A percentile compares a stretch with the other conserved stretches of the same genome.
These are phyloP conservation scores for Coemansia sp. DNA, from an alignment of 192 early-diverging fungal species.

Conservation along the genomic window DNA sequence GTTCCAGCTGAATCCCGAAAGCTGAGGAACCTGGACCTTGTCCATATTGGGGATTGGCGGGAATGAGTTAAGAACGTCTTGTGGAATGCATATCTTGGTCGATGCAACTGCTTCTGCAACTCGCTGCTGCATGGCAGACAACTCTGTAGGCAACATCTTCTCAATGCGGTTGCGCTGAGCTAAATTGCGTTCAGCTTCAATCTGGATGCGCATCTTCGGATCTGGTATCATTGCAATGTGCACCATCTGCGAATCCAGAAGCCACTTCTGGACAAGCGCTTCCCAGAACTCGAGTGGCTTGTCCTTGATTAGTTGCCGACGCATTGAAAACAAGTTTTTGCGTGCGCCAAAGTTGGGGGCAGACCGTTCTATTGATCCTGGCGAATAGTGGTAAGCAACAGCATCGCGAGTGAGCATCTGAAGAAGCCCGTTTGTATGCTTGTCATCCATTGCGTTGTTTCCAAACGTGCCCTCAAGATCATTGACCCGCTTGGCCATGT, in stretches of 20 bases:
- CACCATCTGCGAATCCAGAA: constrained; percentile 27
- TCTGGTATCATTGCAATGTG: constrained; percentile 47
- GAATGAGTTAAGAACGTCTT: constrained; percentile 57
- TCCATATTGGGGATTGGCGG: constrained; percentile 66
- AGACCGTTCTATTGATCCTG: constrained; percentile 14
- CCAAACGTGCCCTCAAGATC: constrained; percentile 60
- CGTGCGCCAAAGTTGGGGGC: constrained; percentile 57
- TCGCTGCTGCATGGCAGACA: constrained; percentile 31
- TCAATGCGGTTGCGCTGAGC: constrained; percentile 39
- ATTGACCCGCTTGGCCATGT: constrained; percentile 48
- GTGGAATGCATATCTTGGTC: constrained; percentile 52
- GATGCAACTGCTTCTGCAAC: constrained; percentile 41
- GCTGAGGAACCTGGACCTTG: constrained; percentile 25
- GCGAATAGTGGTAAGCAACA: constrained; percentile 33
- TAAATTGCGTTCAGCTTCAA: constrained; percentile 49
- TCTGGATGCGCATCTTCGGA: constrained; percentile 37
- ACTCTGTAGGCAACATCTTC: constrained; percentile 16
- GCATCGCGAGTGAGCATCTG: constrained; percentile 56
- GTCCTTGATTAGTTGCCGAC: constrained; percentile 21
- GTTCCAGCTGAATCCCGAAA: constrained; percentile 21
- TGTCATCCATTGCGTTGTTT: constrained; percentile 53
- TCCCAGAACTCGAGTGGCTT: constrained; percentile 31
- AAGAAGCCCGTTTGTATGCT: constrained; percentile 15
- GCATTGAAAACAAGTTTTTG: constrained; percentile 54
- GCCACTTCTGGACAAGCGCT: constrained; percentile 41